Evolutionary conservation across 768 basidiomycete genomes (phyloP).

Genomic region (Leccinum subtestaceum): DNA sequence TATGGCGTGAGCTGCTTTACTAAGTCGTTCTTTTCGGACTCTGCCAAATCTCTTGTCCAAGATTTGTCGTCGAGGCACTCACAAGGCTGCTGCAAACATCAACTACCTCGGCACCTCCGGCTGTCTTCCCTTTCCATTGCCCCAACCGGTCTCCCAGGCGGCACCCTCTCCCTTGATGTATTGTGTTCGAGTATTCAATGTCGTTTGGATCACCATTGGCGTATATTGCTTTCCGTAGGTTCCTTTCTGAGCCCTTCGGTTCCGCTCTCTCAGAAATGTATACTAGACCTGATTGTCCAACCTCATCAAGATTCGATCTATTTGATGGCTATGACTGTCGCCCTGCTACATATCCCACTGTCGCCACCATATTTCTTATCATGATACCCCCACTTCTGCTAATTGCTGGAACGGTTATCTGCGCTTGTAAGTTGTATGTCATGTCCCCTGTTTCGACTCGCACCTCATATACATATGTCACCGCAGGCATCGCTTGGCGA

Average conservation of each 20-base stretch:
- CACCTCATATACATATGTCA: not conserved
- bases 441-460: conserved; percentile 9
- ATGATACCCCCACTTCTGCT: conserved; percentile 37
- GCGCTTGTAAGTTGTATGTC: conserved; percentile 36
- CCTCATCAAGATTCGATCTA: conserved; percentile 44
- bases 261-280: not conserved
- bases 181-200: conserved; percentile 43
- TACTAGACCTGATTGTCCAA: conserved; percentile 39
- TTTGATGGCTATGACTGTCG: conserved; percentile 42
- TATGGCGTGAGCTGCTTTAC: too few relatives aligned
- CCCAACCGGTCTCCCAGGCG: too few relatives aligned
- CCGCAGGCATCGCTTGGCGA: conserved; percentile 39
- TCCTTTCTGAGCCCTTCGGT: not conserved
- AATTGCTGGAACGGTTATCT: conserved; percentile 30
- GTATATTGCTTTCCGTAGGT: conserved; percentile 57
- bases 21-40: too few relatives aligned
- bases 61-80: too few relatives aligned
- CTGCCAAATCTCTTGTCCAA: too few relatives aligned
- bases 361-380: conserved; percentile 34
- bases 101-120: too few relatives aligned
- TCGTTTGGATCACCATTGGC: conserved; percentile 56
- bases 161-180: conserved; percentile 12
- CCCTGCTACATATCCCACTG: conserved; percentile 32
- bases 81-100: too few relatives aligned
- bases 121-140: too few relatives aligned